Evolutionary conservation across 1,139 yeast genomes (phyloP).

Genomic region (Hansenula sp.): DNA sequence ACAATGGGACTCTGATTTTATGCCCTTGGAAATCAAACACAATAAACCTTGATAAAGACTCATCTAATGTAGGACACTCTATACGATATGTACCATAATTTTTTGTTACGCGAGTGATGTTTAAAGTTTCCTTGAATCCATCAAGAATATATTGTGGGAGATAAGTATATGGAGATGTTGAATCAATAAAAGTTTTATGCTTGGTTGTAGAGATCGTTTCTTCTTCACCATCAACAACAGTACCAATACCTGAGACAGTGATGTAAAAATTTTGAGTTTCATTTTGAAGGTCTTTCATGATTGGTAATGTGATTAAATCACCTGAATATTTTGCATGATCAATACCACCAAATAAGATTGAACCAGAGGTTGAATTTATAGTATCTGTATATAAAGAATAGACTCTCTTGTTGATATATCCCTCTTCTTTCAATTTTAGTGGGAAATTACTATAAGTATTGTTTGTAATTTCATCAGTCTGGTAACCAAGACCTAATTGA

Average conservation of each 20-base stretch:
- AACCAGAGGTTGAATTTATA: slow-evolving; percentile 32
- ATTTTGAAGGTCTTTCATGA: slow-evolving; percentile 26
- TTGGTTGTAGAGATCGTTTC: neutral
- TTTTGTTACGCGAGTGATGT: slow-evolving; percentile 29
- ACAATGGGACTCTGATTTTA: slow-evolving; percentile 40
- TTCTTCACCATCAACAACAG: neutral
- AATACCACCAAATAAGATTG: slow-evolving; percentile 49
- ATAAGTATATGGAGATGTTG: slow-evolving; percentile 56
- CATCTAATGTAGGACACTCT: slow-evolving; percentile 24
- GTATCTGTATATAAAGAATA: slow-evolving; percentile 36
- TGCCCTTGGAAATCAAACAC: slow-evolving; percentile 47
- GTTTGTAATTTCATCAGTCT: neutral
- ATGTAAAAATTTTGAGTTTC: neutral
- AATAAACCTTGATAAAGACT: neutral
- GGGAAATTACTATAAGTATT: slow-evolving; percentile 49
- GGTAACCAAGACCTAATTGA: no score
- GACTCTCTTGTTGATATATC: slow-evolving; percentile 40
- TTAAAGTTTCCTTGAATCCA: slow-evolving; percentile 30
- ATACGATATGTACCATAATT: slow-evolving; percentile 32
- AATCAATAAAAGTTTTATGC: slow-evolving; percentile 39
- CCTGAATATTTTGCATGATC: slow-evolving; percentile 46
- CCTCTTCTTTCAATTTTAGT: slow-evolving; percentile 40
- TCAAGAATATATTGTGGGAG: slow-evolving; percentile 38
- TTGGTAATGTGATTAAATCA: slow-evolving; percentile 36
- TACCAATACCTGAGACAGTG: neutral